Percentiles rank a stretch among this genome's conserved stretches.
Evolutionary conservation across 208 protist species (phyloP).

Genomic region (Acanthamoeba castellanii): DNA sequence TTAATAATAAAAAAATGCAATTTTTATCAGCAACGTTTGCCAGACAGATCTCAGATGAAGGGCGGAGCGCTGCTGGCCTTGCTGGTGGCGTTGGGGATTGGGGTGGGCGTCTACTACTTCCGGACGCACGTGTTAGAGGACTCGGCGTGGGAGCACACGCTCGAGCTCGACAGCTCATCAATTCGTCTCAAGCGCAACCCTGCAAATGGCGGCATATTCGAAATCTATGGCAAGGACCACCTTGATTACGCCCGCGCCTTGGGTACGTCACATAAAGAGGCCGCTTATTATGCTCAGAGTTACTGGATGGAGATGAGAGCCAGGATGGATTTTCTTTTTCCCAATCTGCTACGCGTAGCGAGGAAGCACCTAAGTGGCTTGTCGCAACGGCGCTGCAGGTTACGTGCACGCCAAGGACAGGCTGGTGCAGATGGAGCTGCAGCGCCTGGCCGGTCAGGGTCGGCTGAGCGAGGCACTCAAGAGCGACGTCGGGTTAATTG

Average conservation of each 20-base stretch:
- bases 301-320: background rate
- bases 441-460: background rate
- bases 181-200: background rate
- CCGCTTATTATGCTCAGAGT: background rate
- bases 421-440: slow-evolving; percentile 66
- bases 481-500: background rate
- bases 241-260: slow-evolving; percentile 58
- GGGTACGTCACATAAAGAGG: background rate
- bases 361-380: background rate
- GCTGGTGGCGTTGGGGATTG: no score
- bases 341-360: background rate
- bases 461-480: slow-evolving; percentile 24
- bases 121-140: background rate
- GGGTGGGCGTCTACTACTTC: no score
- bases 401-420: slow-evolving; percentile 58
- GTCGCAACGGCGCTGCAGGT: background rate
- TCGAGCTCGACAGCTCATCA: background rate
- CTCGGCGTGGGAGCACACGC: background rate
- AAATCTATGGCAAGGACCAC: slow-evolving; percentile 57
- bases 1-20: no score
- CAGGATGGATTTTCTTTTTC: background rate
- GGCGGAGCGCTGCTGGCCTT: no score
- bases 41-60: no score
- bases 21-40: no score
- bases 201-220: slow-evolving; percentile 2